A percentile compares a stretch with the other conserved stretches of the same genome.
Conservation (phyloP, 352 stramenopile genomes). For the Pythium biforme region DNA sequence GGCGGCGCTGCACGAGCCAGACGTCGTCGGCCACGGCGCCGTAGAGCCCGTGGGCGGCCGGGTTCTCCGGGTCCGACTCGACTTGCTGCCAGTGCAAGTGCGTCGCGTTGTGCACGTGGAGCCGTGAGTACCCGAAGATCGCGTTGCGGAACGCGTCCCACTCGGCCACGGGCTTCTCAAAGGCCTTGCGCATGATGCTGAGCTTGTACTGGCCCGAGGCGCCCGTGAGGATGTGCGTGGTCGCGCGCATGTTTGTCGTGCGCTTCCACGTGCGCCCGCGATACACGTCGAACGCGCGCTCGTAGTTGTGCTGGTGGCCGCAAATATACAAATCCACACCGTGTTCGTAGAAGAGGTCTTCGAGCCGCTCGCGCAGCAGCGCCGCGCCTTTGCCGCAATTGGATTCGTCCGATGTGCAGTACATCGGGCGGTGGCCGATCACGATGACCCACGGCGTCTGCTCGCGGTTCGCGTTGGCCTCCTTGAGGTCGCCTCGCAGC, state of each 20-base stretch:
- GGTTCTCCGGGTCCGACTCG: slow-evolving; percentile 78
- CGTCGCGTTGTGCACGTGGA: slow-evolving; percentile 85
- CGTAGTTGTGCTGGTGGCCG: slow-evolving; percentile 91
- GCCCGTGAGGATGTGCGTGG: slow-evolving; percentile 89
- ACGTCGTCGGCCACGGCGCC: slow-evolving; percentile 86
- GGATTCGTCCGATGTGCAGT: slow-evolving; percentile 80
- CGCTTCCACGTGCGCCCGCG: slow-evolving; percentile 50
- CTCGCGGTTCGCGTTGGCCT: slow-evolving; percentile 63
- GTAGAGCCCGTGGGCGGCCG: slow-evolving; percentile 66
- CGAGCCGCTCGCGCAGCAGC: slow-evolving; percentile 60
- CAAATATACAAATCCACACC: slow-evolving; percentile 89
- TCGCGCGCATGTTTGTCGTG: slow-evolving; percentile 82
- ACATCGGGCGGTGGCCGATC: slow-evolving; percentile 84
- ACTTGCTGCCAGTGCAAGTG: slow-evolving; percentile 89
- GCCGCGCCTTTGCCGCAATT: slow-evolving; percentile 68
- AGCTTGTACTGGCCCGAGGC: slow-evolving; percentile 84
- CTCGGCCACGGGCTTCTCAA: slow-evolving; percentile 53
- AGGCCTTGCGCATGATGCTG: slow-evolving; percentile 74
- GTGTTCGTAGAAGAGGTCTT: slow-evolving; percentile 77
- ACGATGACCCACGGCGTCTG: slow-evolving; percentile 81
- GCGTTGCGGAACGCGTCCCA: slow-evolving; percentile 87
- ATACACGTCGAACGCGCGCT: slow-evolving; percentile 85
- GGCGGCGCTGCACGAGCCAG: slow-evolving; percentile 87
- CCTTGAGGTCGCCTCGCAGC: slow-evolving; percentile 56
- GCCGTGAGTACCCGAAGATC: slow-evolving; percentile 85